Percentiles rank a stretch among this genome's conserved stretches.
These are phyloP conservation scores for Pyropia haitanensis DNA, from an alignment of 23 red algal species.

Conservation along the genomic window DNA sequence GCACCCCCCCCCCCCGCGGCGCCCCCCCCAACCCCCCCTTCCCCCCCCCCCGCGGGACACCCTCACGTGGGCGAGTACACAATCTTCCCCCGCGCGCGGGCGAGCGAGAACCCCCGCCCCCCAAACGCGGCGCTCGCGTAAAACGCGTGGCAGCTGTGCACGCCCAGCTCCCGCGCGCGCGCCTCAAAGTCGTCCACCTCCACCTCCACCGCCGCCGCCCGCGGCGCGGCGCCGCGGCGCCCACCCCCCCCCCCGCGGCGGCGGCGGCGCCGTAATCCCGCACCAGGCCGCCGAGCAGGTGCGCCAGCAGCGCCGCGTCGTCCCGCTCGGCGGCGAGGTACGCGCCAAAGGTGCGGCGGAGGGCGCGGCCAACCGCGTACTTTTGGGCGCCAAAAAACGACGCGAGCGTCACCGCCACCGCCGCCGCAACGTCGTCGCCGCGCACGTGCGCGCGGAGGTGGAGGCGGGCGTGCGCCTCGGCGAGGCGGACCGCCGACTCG, in stretches of 20 bases:
- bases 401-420: slow-evolving; percentile 88
- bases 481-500: slow-evolving; percentile 87
- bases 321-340: slow-evolving; percentile 74
- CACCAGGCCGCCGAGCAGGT: slow-evolving; percentile 79
- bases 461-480: slow-evolving; percentile 84
- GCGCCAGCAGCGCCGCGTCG: slow-evolving; percentile 72
- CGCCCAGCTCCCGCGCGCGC: slow-evolving; percentile 66
- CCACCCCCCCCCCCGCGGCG: neutral
- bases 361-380: slow-evolving; percentile 82
- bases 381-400: slow-evolving; percentile 98
- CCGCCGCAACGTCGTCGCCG: slow-evolving; percentile 88
- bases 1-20: too few species aligned
- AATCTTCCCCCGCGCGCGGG: slow-evolving; percentile 39
- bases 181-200: slow-evolving; percentile 90
- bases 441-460: slow-evolving; percentile 86
- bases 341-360: slow-evolving; percentile 70
- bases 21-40: too few species aligned
- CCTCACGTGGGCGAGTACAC: neutral
- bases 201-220: slow-evolving; percentile 39
- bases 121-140: slow-evolving; percentile 45
- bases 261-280: slow-evolving; percentile 64
- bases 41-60: too few species aligned
- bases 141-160: slow-evolving; percentile 61
- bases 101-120: slow-evolving; percentile 59
- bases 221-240: neutral